Base-by-base conservation (phyloP, 768 basidiomycete genomes). In the Boletus fagicola region DNA sequence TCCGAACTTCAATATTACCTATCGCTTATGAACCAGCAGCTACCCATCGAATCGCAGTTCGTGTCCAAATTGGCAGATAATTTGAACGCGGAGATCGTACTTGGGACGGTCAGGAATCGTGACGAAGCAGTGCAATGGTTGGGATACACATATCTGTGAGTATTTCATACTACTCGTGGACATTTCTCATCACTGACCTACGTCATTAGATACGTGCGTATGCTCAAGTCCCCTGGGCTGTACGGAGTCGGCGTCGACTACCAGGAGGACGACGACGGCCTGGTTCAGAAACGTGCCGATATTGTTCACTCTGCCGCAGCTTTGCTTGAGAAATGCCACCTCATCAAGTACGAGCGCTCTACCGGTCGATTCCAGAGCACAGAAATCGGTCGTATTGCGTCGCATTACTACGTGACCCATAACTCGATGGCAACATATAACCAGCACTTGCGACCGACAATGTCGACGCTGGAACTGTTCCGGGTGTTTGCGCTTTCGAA, bases 61-160 rank as follows among this genome's bases (percentile, higher is more conserved):
- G 92, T 99, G 30, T 78, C 85, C 36, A 94, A 90, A 71, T 77
- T 99, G 62, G 91, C 93, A 28, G 97, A 99, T 68, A 96, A 97
- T 68, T 72, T 98, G 65, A 98, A 98, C 71, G 97, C 96, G 15
- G 97, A 98, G 77, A 90, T 98, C 43, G 96, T 98, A 1, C 78
- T 97, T 18, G 97, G 97, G 6, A 95, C 91, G 0, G 87, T 98
- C 53, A 79, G 97, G 62, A 98, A 97, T 74, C 80, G 95, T 22
- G 94, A 98, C 66, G 96, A 98, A 68, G 97, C 94, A 7, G 95
- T 98, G 2, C 92, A 97, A 68, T 98, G 95, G 96, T 75, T 97
- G 12, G 94, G 94, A 0, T 97, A 95, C 66, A 95, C 94, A 0
- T 98, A 95, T 72, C 70, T 94, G 89, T 93, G 68, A 65, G 89